A percentile compares a stretch with the other conserved stretches of the same genome.
phyloP scores from a whole-genome alignment of 306 rosid species.

The Betula pendula region DNA sequence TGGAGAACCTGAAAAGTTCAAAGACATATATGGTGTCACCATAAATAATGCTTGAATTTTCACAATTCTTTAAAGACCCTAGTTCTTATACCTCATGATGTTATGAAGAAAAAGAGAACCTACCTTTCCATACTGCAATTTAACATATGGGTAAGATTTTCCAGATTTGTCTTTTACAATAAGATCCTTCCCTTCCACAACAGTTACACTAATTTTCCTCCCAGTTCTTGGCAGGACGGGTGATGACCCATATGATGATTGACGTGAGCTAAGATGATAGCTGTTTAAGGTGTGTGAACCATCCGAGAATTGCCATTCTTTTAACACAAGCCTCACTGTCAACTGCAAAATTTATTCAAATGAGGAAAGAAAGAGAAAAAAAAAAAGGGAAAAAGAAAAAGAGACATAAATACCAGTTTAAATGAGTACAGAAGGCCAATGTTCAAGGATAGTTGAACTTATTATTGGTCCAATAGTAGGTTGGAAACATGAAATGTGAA shows the following conservation, averaged over 20 bases:
- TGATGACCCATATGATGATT: slow-evolving; percentile 65
- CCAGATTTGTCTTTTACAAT: slow-evolving; percentile 67
- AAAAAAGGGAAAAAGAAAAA: neutral
- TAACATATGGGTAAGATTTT: slow-evolving; percentile 66
- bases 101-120: slow-evolving; percentile 22
- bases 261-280: slow-evolving; percentile 38
- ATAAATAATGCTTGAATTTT: neutral
- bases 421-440: neutral
- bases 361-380: slow-evolving; percentile 19
- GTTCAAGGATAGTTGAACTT: neutral
- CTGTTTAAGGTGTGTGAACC: slow-evolving; percentile 70
- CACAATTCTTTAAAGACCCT: slow-evolving; percentile 3
- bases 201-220: slow-evolving; percentile 70
- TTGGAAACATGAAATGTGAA: neutral
- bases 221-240: slow-evolving; percentile 69
- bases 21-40: slow-evolving; percentile 18
- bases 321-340: slow-evolving; percentile 68
- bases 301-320: slow-evolving; percentile 95
- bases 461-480: neutral
- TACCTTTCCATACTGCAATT: slow-evolving; percentile 93
- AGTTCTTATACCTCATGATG: slow-evolving; percentile 6
- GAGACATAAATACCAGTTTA: neutral
- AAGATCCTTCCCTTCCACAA: slow-evolving; percentile 81
- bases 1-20: slow-evolving; percentile 50
- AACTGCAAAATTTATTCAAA: slow-evolving; percentile 49